Evolutionary conservation across 768 basidiomycete genomes (phyloP).

Genomic region (Rhodotorula kratochvilovae): DNA sequence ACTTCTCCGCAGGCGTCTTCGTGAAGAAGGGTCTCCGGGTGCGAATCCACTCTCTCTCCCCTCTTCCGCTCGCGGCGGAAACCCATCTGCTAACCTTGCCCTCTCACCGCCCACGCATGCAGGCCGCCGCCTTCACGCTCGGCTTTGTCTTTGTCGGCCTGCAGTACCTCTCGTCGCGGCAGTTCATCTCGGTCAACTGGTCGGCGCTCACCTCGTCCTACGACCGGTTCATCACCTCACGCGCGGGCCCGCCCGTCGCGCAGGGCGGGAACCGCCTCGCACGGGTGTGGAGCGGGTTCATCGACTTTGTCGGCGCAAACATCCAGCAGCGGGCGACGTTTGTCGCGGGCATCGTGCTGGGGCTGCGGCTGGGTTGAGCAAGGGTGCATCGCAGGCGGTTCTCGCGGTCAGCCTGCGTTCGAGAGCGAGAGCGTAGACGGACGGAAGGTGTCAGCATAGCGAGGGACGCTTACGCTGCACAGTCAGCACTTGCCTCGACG

Average conservation of each 20-base stretch:
- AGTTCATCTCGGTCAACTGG: conserved; percentile 79
- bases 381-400: not conserved
- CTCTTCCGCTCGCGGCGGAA: too few relatives aligned
- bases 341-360: conserved; percentile 73
- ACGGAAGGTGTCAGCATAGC: too few relatives aligned
- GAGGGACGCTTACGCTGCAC: too few relatives aligned
- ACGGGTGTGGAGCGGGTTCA: conserved; percentile 58
- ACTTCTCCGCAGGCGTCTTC: conserved; percentile 59
- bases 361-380: conserved; percentile 68
- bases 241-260: conserved; percentile 56
- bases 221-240: conserved; percentile 64
- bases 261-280: conserved; percentile 61
- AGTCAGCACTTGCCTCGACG: too few relatives aligned
- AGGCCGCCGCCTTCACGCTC: conserved; percentile 72
- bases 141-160: conserved; percentile 73
- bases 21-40: conserved; percentile 77
- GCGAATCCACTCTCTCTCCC: not conserved
- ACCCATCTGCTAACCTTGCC: not conserved
- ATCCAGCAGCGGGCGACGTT: conserved; percentile 89
- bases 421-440: too few relatives aligned
- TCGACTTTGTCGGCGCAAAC: conserved; percentile 80
- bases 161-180: conserved; percentile 73
- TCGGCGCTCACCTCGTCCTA: conserved; percentile 60
- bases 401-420: too few relatives aligned
- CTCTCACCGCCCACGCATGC: conserved; percentile 40